Conservation (phyloP, 129 eudicot species). For the Pseudognaphalium luteoalbum region DNA sequence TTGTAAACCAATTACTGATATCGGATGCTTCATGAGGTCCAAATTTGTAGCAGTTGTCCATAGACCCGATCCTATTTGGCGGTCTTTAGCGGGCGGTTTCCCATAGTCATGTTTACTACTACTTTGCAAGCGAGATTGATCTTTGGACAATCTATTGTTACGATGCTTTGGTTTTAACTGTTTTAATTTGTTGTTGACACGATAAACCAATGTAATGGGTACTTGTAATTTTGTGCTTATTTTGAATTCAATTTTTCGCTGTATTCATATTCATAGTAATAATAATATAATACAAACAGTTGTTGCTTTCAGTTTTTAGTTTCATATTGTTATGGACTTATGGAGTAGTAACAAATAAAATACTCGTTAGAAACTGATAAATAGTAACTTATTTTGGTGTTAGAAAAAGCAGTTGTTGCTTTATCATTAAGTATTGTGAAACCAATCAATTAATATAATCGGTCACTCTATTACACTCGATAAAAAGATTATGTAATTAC, state of each 20-base stretch:
- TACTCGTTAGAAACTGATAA: no score
- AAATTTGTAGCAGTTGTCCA: not conserved
- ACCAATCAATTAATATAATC: no score
- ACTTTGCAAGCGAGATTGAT: not conserved
- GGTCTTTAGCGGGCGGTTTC: not conserved
- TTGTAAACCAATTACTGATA: not conserved
- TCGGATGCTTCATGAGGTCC: not conserved
- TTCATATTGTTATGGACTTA: no score
- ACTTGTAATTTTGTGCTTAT: not conserved
- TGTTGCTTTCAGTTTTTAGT: no score
- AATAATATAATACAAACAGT: no score
- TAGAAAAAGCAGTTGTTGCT: no score
- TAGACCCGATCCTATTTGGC: not conserved
- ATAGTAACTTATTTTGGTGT: no score
- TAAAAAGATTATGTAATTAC: no score
- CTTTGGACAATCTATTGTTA: not conserved
- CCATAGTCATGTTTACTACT: not conserved
- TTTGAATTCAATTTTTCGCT: not conserved
- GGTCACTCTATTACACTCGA: no score
- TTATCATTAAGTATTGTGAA: no score
- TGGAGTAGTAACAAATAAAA: no score
- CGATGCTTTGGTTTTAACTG: not conserved
- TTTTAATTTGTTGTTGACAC: not conserved
- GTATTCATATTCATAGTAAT: no score
- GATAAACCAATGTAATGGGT: not conserved